phyloP scores from a whole-genome alignment of 495 filamentous ascomycete genomes.

The Penicillium diatomitis region DNA sequence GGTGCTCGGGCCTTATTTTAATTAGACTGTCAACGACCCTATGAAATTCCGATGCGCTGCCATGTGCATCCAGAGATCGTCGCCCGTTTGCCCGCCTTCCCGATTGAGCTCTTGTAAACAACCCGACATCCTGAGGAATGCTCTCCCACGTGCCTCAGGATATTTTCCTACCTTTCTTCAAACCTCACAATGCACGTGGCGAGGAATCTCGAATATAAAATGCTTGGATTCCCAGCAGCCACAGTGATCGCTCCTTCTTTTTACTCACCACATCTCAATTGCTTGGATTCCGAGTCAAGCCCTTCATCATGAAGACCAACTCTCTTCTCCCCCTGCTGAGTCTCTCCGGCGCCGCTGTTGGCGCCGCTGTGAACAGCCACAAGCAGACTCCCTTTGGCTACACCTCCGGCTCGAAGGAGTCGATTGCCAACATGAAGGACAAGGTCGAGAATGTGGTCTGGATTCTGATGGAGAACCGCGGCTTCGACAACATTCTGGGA shows the following conservation, averaged over 20 bases:
- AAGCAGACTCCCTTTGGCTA: constrained; percentile 14
- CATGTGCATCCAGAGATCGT: too few species aligned
- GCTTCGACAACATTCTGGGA: constrained; percentile 37
- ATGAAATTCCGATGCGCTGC: too few species aligned
- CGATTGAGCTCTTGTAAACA: too few species aligned
- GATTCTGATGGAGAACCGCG: constrained; percentile 39
- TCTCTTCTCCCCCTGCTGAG: constrained; percentile 15
- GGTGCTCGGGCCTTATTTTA: too few species aligned
- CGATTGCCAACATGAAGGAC: constrained; percentile 31
- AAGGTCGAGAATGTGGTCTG: constrained; percentile 42
- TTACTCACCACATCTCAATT: neutral
- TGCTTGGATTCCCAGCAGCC: too few species aligned
- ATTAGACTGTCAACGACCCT: too few species aligned
- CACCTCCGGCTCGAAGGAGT: constrained; percentile 20
- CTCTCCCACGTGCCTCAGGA: too few species aligned
- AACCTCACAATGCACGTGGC: too few species aligned
- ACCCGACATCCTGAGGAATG: too few species aligned
- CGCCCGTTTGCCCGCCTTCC: too few species aligned
- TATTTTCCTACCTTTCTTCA: too few species aligned
- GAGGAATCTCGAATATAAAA: too few species aligned
- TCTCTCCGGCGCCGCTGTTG: constrained; percentile 14
- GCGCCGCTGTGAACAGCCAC: constrained; percentile 9
- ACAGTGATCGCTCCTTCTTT: neutral
- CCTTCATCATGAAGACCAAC: constrained; percentile 15
- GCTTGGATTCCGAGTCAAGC: neutral